Evolutionary conservation across 345 rosid genomes (phyloP).

Genomic region (Eucalyptus microcorys): DNA sequence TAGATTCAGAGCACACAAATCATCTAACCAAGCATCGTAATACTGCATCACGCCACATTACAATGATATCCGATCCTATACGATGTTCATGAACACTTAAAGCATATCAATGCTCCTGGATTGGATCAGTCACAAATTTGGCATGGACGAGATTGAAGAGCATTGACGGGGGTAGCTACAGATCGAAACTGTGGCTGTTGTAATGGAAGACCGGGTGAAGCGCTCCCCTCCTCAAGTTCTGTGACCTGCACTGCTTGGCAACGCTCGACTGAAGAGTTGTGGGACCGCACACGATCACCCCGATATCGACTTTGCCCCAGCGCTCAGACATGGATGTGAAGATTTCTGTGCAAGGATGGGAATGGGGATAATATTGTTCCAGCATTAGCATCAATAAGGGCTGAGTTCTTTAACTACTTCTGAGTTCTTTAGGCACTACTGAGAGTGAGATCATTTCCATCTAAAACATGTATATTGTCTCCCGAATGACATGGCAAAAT

Average conservation of each 20-base stretch:
- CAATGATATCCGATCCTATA: not conserved
- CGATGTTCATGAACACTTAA: not conserved
- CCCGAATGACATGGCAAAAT: not conserved
- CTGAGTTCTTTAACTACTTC: not conserved
- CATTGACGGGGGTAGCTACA: slow-evolving; percentile 9
- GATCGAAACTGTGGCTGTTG: slow-evolving; percentile 76
- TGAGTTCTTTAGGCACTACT: not conserved
- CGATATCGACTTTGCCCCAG: slow-evolving; percentile 72
- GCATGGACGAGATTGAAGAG: not conserved
- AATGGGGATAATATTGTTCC: not conserved
- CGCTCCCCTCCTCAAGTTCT: slow-evolving; percentile 23
- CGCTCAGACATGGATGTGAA: slow-evolving; percentile 29
- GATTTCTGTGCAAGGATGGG: slow-evolving; percentile 37
- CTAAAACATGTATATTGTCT: not conserved
- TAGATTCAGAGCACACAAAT: not conserved
- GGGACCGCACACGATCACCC: slow-evolving; percentile 84
- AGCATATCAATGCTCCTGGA: not conserved
- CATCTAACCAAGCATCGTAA: not conserved
- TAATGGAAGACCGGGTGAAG: slow-evolving; percentile 55
- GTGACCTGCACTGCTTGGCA: slow-evolving; percentile 68
- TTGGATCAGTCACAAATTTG: not conserved
- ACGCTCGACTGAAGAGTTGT: slow-evolving; percentile 58
- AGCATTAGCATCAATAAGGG: not conserved
- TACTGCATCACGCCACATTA: not conserved
- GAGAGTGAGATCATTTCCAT: not conserved